Evolutionary conservation across 2,329 filamentous ascomycete species (phyloP).

Genomic region (Cercospora sp.): DNA sequence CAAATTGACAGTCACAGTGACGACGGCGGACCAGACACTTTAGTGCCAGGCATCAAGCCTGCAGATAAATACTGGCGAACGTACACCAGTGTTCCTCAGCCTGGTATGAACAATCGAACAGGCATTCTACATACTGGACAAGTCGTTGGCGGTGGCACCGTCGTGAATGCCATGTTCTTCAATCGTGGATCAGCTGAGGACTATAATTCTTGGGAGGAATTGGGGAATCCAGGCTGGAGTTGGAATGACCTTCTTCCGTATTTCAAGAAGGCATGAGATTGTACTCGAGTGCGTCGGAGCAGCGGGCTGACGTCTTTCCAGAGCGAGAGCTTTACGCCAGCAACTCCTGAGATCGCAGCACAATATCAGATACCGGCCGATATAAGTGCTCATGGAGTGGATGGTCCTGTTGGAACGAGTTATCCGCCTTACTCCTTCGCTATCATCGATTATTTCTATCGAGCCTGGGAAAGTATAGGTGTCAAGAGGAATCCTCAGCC

Average conservation of each 20-base stretch:
- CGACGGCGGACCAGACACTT: not conserved
- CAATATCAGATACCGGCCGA: not conserved
- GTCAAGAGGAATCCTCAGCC: not conserved
- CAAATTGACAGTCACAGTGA: not conserved
- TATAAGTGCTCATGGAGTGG: not conserved
- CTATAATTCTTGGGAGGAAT: not conserved
- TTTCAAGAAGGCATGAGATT: not conserved
- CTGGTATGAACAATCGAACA: not conserved
- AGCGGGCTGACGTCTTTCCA: not conserved
- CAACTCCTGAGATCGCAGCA: not conserved
- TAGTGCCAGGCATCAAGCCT: not conserved
- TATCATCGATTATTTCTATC: not conserved
- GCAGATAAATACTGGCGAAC: not conserved
- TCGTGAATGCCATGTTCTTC: not conserved
- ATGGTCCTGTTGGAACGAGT: not conserved
- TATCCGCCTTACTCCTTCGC: not conserved
- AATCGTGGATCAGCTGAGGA: not conserved
- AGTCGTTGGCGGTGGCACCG: not conserved
- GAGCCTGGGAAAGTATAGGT: not conserved
- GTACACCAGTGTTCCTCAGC: not conserved
- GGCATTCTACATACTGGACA: not conserved
- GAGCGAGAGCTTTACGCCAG: not conserved
- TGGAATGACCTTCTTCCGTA: not conserved
- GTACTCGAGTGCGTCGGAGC: too few species aligned
- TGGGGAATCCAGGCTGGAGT: not conserved